A percentile compares a stretch with the other conserved stretches of the same genome.
Evolutionary conservation across 148 eudicot genomes (phyloP).

Genomic region (Drosera capensis): DNA sequence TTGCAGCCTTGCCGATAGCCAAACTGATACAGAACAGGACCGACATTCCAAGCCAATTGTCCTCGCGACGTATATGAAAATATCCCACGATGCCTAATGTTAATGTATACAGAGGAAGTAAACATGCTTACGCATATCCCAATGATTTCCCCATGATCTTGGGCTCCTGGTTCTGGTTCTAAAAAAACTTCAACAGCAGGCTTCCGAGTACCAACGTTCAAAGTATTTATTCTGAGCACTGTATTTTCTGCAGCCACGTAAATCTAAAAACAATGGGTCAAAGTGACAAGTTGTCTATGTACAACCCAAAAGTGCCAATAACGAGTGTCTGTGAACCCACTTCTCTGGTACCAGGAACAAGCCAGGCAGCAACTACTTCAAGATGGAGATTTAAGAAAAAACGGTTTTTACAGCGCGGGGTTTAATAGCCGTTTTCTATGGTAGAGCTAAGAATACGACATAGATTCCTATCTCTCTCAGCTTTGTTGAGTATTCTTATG

Average conservation of each 20-base stretch:
- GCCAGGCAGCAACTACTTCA: too few relatives aligned
- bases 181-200: conserved; percentile 46
- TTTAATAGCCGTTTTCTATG: too few relatives aligned
- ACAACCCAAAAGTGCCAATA: not conserved
- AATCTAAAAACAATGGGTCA: conserved; percentile 21
- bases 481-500: too few relatives aligned
- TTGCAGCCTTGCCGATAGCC: conserved; percentile 78
- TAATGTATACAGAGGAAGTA: conserved; percentile 53
- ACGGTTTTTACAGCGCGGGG: too few relatives aligned
- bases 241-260: conserved; percentile 74
- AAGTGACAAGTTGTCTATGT: not conserved
- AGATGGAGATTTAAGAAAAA: too few relatives aligned
- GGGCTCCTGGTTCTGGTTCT: conserved; percentile 27
- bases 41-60: conserved; percentile 45
- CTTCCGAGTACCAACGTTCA: conserved; percentile 21
- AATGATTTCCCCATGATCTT: conserved; percentile 40
- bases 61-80: conserved; percentile 51
- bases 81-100: conserved; percentile 43
- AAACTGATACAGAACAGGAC: conserved; percentile 42
- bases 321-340: not conserved
- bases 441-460: too few relatives aligned
- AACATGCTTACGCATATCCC: conserved; percentile 52
- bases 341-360: too few relatives aligned
- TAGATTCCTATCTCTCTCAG: too few relatives aligned
- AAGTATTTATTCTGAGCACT: conserved; percentile 38